phyloP scores from a whole-genome alignment of 345 rosid species.

The Ceriops zippeliana region DNA sequence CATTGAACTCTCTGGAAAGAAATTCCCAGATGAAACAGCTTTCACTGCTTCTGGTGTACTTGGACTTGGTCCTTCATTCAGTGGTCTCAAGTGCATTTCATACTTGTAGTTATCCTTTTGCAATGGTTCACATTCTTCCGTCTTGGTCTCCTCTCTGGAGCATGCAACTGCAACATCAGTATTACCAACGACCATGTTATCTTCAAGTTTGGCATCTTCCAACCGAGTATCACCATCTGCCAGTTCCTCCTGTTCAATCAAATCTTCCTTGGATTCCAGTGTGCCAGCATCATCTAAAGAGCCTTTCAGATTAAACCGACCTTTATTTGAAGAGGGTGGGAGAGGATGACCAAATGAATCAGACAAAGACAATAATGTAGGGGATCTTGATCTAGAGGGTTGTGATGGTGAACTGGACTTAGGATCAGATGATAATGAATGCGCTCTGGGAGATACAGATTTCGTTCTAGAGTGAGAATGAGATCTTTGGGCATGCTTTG shows the following conservation, averaged over 20 bases:
- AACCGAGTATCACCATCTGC: constrained; percentile 3
- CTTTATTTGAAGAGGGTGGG: constrained; percentile 30
- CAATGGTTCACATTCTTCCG: constrained; percentile 18
- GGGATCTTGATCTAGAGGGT: constrained; percentile 27
- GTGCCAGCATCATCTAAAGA: constrained; percentile 16
- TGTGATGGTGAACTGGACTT: constrained; percentile 24
- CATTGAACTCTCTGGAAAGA: constrained; percentile 14
- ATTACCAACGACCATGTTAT: background rate
- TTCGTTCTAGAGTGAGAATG: constrained; percentile 21
- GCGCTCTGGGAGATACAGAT: constrained; percentile 23
- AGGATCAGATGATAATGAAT: constrained; percentile 22
- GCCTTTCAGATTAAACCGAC: constrained; percentile 18
- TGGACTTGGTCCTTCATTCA: constrained; percentile 16
- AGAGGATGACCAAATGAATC: constrained; percentile 21
- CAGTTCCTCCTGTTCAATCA: constrained; percentile 13
- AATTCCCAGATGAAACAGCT: constrained; percentile 11
- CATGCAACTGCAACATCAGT: constrained; percentile 12
- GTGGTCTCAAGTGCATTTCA: constrained; percentile 13
- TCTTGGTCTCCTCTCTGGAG: constrained; percentile 15
- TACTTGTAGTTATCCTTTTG: constrained; percentile 9
- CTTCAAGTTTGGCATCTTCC: constrained; percentile 23
- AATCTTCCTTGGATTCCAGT: constrained; percentile 22
- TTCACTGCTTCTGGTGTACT: constrained; percentile 16
- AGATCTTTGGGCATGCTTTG: constrained; percentile 19
- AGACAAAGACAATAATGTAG: constrained; percentile 24